Conservation (phyloP, 352 stramenopile genomes). For the Pythium insidiosum region DNA sequence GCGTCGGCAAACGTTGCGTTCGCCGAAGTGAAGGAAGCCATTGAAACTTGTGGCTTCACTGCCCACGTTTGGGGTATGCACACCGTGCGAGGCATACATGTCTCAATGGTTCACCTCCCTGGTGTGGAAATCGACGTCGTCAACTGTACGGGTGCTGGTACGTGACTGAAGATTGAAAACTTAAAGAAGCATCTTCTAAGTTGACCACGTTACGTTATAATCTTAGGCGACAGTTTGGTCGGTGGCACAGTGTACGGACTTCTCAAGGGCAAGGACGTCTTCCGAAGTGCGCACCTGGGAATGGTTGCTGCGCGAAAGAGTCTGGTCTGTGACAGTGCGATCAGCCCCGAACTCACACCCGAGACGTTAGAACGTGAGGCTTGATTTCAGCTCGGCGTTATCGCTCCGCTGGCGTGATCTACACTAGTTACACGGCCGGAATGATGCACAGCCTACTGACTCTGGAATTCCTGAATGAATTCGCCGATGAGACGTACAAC, state of each 20-base stretch:
- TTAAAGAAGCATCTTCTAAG: no score
- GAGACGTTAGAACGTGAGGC: slow-evolving; percentile 23
- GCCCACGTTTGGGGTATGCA: slow-evolving; percentile 50
- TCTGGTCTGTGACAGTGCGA: slow-evolving; percentile 52
- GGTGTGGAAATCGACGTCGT: slow-evolving; percentile 39
- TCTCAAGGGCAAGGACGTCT: slow-evolving; percentile 46
- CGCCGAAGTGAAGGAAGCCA: slow-evolving; percentile 16
- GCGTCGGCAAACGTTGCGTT: slow-evolving; percentile 49
- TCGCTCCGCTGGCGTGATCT: no score
- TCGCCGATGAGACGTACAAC: slow-evolving; percentile 45
- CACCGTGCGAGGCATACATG: slow-evolving; percentile 26
- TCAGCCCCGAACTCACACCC: slow-evolving; percentile 40
- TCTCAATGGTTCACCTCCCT: slow-evolving; percentile 63
- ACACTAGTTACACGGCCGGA: no score
- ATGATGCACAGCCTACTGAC: slow-evolving; percentile 38
- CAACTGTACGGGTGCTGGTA: slow-evolving; percentile 75
- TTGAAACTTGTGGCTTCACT: slow-evolving; percentile 24
- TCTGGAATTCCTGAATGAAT: slow-evolving; percentile 58
- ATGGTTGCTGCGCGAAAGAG: slow-evolving; percentile 71
- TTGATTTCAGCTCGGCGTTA: no score
- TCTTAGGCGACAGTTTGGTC: slow-evolving; percentile 65
- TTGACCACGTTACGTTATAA: no score
- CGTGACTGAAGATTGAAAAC: slow-evolving; percentile 5
- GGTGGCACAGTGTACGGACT: slow-evolving; percentile 73
- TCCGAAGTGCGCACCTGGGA: slow-evolving; percentile 58